phyloP scores from a whole-genome alignment of 2,329 filamentous ascomycete species.

The Pestalotiopsis fici region DNA sequence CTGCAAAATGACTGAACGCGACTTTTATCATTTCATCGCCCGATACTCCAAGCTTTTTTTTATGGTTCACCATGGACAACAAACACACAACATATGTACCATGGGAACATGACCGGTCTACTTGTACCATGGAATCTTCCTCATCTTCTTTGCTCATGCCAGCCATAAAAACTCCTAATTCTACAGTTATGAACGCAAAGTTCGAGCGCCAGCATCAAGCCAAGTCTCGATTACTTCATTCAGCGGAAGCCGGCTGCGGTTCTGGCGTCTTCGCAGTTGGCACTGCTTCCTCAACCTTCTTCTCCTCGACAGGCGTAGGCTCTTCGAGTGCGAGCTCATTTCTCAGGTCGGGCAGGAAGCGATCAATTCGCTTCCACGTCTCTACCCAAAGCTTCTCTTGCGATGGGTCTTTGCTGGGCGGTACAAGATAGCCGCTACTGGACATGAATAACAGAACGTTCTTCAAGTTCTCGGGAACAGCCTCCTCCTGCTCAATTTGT shows the following conservation, averaged over 20 bases:
- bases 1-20: background rate
- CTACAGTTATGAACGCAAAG: background rate
- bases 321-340: slow-evolving; percentile 58
- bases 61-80: background rate
- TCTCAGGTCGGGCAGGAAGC: slow-evolving; percentile 63
- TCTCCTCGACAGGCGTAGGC: slow-evolving; percentile 15
- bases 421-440: slow-evolving; percentile 79
- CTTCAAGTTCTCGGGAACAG: slow-evolving; percentile 92
- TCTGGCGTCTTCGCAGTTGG: background rate
- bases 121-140: background rate
- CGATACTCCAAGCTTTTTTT: background rate
- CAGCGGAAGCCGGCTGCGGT: slow-evolving; percentile 4
- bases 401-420: slow-evolving; percentile 59
- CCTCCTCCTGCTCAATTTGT: slow-evolving; percentile 70
- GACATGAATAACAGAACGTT: slow-evolving; percentile 96
- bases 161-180: background rate
- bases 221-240: background rate
- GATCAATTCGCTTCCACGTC: slow-evolving; percentile 66
- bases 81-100: background rate
- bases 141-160: background rate
- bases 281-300: background rate
- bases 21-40: background rate
- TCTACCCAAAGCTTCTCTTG: slow-evolving; percentile 62
- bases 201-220: background rate
- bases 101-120: background rate